phyloP scores from a whole-genome alignment of 148 eudicot species.

The Nepenthes mirabilis region DNA sequence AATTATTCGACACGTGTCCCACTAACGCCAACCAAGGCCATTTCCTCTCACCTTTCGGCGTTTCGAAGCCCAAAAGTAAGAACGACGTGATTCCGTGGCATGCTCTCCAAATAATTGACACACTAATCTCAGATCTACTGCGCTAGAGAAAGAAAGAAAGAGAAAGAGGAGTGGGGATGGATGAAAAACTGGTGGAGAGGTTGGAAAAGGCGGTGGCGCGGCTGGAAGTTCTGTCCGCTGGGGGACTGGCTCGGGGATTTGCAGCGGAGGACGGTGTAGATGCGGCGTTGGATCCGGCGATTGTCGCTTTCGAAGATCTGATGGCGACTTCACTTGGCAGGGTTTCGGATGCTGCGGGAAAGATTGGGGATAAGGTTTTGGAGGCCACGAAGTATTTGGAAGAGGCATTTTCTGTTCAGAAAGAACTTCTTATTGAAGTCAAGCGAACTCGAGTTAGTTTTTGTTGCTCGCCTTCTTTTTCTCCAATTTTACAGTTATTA shows the following conservation, averaged over 20 bases:
- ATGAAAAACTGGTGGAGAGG: conserved; percentile 47
- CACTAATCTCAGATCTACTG: not conserved
- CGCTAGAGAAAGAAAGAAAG: not conserved
- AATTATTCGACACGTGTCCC: too few species aligned
- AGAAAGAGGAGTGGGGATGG: conserved; percentile 29
- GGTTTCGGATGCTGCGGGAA: conserved; percentile 56
- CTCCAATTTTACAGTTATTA: not conserved
- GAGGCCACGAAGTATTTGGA: conserved; percentile 45
- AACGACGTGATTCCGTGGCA: too few species aligned
- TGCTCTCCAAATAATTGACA: too few species aligned
- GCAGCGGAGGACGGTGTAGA: conserved; percentile 21
- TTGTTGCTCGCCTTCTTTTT: not conserved
- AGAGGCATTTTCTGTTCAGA: conserved; percentile 53
- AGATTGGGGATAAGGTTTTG: conserved; percentile 74
- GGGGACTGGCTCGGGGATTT: conserved; percentile 15
- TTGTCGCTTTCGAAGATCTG: conserved; percentile 65
- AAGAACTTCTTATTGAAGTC: conserved; percentile 58
- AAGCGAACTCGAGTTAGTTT: conserved; percentile 59
- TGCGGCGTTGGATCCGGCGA: conserved; percentile 59
- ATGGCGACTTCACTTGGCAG: conserved; percentile 35
- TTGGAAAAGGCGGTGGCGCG: conserved; percentile 70
- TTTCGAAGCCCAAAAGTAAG: too few species aligned
- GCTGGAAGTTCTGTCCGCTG: conserved; percentile 46
- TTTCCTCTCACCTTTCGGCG: too few species aligned
- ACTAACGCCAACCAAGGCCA: too few species aligned